Evolutionary conservation across 2,329 filamentous ascomycete genomes (phyloP).

Genomic region (Beauveria asiatica): DNA sequence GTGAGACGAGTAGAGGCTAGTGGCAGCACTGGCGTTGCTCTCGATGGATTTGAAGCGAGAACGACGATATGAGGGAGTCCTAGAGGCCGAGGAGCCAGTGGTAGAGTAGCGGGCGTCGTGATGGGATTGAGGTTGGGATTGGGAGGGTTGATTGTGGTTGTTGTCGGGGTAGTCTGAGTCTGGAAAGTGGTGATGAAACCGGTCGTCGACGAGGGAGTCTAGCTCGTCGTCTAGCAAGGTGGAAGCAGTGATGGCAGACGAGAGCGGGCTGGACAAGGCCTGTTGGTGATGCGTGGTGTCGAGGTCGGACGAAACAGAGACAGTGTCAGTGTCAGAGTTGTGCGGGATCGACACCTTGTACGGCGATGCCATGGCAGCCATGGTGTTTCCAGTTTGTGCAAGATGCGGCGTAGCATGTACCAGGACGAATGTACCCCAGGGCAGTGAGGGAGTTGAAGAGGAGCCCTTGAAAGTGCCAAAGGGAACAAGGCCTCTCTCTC

Average conservation of each 20-base stretch:
- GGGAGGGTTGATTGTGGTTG: constrained; percentile 5
- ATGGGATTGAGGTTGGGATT: neutral
- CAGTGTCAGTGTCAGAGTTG: constrained; percentile 26
- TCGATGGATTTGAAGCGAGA: constrained; percentile 6
- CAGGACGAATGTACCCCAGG: neutral
- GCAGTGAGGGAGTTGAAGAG: neutral
- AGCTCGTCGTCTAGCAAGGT: neutral
- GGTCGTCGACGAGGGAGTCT: constrained; percentile 2
- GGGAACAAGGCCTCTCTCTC: neutral
- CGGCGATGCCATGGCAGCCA: constrained; percentile 9
- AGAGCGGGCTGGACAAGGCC: neutral
- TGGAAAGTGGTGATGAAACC: constrained; percentile 1
- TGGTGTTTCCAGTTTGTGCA: constrained; percentile 1
- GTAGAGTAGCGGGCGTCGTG: neutral
- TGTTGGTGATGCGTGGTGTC: neutral
- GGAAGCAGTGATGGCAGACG: neutral
- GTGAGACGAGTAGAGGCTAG: constrained; percentile 16
- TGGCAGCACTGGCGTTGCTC: constrained; percentile 13
- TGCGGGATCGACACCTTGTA: constrained; percentile 4
- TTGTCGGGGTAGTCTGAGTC: constrained; percentile 6
- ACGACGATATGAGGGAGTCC: neutral
- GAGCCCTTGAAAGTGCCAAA: neutral
- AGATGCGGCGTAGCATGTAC: constrained; percentile 2
- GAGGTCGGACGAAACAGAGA: constrained; percentile 20
- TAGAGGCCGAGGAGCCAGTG: constrained; percentile 1